Evolutionary conservation across 2,329 filamentous ascomycete species (phyloP).

Genomic region (Pseudocercospora fuligena): DNA sequence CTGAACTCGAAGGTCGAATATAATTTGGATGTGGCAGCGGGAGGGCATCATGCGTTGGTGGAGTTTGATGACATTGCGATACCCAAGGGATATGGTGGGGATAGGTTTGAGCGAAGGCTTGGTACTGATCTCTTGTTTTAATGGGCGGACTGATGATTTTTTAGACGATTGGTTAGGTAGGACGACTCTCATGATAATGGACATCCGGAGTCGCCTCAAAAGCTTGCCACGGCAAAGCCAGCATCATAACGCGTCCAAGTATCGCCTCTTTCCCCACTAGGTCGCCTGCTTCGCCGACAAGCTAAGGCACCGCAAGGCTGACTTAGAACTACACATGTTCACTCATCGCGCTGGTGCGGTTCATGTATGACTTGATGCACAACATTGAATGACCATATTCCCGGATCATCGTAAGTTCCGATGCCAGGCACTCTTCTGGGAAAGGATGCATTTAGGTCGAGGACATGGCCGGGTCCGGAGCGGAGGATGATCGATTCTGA

Average conservation of each 20-base stretch:
- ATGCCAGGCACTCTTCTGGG: no score
- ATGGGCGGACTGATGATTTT: background rate
- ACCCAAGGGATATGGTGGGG: conserved; percentile 15
- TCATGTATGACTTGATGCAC: no score
- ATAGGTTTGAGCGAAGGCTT: conserved; percentile 8
- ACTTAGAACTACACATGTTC: conserved; percentile 33
- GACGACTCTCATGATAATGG: background rate
- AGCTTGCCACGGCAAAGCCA: no score
- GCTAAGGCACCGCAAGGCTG: conserved; percentile 31
- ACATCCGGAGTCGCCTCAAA: no score
- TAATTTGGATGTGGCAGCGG: conserved; percentile 60
- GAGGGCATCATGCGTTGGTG: conserved; percentile 25
- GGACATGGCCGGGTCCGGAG: no score
- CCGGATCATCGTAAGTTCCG: no score
- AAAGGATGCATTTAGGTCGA: no score
- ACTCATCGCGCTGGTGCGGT: no score
- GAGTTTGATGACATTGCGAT: conserved; percentile 31
- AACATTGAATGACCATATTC: no score
- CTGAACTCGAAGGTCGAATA: conserved; percentile 65
- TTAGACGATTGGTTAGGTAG: background rate
- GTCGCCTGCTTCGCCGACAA: conserved; percentile 23
- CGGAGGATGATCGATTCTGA: no score
- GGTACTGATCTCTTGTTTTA: conserved; percentile 14
- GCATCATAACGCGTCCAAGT: background rate
- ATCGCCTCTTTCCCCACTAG: conserved; percentile 16